Conservation (phyloP, 768 basidiomycete species). For the Auriscalpium orientale region DNA sequence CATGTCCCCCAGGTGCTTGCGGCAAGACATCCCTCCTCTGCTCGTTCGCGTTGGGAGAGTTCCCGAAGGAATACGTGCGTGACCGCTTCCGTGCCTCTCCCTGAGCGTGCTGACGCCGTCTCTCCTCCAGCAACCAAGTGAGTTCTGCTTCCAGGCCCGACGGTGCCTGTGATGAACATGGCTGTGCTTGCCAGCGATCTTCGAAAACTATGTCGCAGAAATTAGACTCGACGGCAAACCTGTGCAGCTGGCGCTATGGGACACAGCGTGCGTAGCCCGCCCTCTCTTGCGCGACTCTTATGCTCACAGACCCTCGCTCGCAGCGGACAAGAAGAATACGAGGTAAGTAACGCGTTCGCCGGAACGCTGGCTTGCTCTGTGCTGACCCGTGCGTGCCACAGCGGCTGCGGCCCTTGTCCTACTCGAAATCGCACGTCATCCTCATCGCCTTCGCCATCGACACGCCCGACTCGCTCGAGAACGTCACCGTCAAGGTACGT, state of each 20-base stretch:
- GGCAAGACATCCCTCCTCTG: conserved; percentile 91
- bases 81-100: background rate
- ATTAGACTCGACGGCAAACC: conserved; percentile 96
- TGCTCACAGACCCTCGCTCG: conserved; percentile 14
- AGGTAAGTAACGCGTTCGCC: conserved; percentile 40
- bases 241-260: conserved; percentile 95
- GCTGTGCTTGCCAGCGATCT: conserved; percentile 57
- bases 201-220: conserved; percentile 99
- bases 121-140: conserved; percentile 39
- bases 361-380: background rate
- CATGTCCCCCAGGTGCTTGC: conserved; percentile 62
- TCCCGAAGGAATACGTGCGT: conserved; percentile 92
- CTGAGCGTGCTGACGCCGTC: background rate
- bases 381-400: conserved; percentile 24
- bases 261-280: conserved; percentile 82
- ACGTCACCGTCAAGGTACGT: conserved; percentile 83
- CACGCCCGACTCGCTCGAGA: conserved; percentile 93
- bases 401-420: conserved; percentile 93
- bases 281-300: background rate
- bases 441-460: conserved; percentile 96
- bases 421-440: conserved; percentile 98
- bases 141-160: conserved; percentile 10
- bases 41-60: conserved; percentile 90
- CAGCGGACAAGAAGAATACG: conserved; percentile 98
- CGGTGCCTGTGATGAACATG: conserved; percentile 1